These are phyloP conservation scores for Trichoderma polysporum DNA, from an alignment of 2,329 filamentous ascomycete species.

Conservation along the genomic window DNA sequence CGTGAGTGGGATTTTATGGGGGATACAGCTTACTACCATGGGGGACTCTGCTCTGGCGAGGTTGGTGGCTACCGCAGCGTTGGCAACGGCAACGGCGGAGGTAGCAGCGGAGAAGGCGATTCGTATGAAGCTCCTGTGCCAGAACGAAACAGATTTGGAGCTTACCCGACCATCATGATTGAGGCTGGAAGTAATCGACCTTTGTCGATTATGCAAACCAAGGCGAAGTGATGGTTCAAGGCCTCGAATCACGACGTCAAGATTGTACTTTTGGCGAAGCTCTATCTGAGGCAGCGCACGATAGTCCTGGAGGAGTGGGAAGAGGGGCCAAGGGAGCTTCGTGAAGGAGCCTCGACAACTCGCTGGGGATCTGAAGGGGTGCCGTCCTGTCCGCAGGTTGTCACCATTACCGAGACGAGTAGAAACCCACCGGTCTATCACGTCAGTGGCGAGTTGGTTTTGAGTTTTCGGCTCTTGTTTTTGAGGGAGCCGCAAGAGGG, in stretches of 20 bases:
- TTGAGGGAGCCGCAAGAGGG: background rate
- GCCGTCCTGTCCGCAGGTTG: background rate
- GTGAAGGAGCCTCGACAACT: background rate
- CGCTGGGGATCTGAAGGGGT: background rate
- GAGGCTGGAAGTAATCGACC: too few relatives aligned
- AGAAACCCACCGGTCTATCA: background rate
- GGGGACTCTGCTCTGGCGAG: background rate
- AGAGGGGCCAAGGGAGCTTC: background rate
- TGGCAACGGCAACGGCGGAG: background rate
- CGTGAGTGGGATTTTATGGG: background rate
- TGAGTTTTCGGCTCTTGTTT: background rate
- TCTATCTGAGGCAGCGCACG: background rate
- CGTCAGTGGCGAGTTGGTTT: background rate
- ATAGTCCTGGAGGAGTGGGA: background rate
- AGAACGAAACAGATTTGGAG: too few relatives aligned
- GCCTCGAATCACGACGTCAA: background rate
- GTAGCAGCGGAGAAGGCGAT: too few relatives aligned
- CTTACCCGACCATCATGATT: too few relatives aligned
- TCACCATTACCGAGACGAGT: background rate
- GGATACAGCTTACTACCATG: background rate
- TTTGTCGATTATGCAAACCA: background rate
- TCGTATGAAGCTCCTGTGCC: too few relatives aligned
- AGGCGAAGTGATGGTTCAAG: background rate
- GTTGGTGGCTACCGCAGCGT: too few relatives aligned
- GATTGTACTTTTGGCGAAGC: background rate